Percentiles rank a stretch among this genome's conserved stretches.
Conservation (phyloP, 2,329 filamentous ascomycete genomes). For the Neonectria ditissima region DNA sequence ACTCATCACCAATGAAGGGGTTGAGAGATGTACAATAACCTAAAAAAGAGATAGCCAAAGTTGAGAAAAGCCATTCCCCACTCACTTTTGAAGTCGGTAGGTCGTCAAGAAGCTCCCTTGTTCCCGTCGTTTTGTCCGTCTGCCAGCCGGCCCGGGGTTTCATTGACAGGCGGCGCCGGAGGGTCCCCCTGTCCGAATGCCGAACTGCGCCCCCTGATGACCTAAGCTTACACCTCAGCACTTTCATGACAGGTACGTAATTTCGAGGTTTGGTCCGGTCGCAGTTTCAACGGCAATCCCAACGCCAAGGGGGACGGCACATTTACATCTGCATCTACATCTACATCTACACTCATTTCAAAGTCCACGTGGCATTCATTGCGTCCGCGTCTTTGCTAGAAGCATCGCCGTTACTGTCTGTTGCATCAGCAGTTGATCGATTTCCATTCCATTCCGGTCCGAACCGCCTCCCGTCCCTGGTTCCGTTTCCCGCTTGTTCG, state of each 20-base stretch:
- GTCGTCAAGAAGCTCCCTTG: background rate
- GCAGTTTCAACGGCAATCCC: conserved; percentile 3
- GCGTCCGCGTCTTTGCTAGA: background rate
- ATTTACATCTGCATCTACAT: conserved; percentile 7
- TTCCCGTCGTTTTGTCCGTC: background rate
- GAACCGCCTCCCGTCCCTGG: background rate
- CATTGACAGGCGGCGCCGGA: conserved; percentile 9
- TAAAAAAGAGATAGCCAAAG: background rate
- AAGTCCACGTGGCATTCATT: conserved; percentile 10
- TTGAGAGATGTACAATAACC: background rate
- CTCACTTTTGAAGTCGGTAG: background rate
- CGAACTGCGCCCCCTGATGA: conserved; percentile 39
- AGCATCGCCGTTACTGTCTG: background rate
- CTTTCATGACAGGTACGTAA: conserved; percentile 17
- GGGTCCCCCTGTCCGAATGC: conserved; percentile 12
- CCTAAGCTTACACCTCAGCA: conserved; percentile 33
- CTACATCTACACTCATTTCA: conserved; percentile 19
- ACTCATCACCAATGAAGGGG: background rate
- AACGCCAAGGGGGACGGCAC: background rate
- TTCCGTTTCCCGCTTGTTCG: background rate
- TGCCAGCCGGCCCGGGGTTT: conserved; percentile 11
- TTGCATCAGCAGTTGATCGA: background rate
- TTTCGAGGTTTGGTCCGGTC: conserved; percentile 5
- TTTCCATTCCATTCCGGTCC: background rate
- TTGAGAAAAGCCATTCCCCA: background rate